These are phyloP conservation scores for Populus simonii DNA, from an alignment of 345 rosid species.

Conservation along the genomic window DNA sequence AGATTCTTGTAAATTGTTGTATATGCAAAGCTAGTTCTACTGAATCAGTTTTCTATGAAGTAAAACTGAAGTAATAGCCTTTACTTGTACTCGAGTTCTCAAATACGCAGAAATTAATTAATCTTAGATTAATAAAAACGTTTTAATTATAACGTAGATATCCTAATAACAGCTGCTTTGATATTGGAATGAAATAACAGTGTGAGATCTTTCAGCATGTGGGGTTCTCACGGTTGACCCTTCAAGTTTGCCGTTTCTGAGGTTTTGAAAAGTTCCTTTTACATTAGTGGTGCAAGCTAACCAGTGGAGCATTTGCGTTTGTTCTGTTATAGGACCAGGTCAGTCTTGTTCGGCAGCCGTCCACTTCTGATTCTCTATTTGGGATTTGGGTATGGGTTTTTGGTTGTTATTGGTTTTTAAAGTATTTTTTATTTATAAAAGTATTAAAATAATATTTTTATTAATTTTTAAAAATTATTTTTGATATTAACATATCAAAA, in stretches of 20 bases:
- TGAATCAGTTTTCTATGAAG: neutral
- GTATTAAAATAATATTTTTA: too few species aligned
- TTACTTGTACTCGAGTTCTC: neutral
- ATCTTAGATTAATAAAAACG: neutral
- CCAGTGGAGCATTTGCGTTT: neutral
- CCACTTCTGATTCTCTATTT: too few species aligned
- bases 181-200: neutral
- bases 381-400: too few species aligned
- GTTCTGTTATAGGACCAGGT: neutral
- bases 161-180: neutral
- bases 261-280: neutral
- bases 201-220: neutral
- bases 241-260: neutral
- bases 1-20: neutral
- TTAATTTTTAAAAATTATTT: too few species aligned
- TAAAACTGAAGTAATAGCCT: neutral
- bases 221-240: neutral
- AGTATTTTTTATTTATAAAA: too few species aligned
- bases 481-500: too few species aligned
- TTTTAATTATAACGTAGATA: neutral
- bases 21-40: neutral
- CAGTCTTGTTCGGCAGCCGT: constrained; percentile 4
- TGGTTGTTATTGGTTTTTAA: too few species aligned
- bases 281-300: neutral
- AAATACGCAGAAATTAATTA: neutral